These are phyloP conservation scores for Boletus coccyginus DNA, from an alignment of 768 basidiomycete species.

Conservation along the genomic window DNA sequence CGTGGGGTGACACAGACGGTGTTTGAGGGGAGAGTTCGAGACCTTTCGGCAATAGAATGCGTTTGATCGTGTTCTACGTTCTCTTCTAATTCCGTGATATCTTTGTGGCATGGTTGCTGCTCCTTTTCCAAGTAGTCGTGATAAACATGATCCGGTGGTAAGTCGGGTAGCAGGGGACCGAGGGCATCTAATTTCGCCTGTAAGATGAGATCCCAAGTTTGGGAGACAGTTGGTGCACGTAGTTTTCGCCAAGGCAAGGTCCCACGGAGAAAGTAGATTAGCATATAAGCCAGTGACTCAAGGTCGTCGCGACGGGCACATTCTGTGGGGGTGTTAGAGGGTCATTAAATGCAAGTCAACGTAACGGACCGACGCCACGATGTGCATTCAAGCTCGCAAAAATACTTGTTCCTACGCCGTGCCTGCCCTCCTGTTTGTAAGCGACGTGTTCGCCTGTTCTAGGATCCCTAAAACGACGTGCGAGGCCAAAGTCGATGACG, in stretches of 20 bases:
- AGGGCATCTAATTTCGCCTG: slow-evolving; percentile 69
- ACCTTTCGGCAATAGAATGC: slow-evolving; percentile 16
- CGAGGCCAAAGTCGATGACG: slow-evolving; percentile 87
- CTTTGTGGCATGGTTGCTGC: neutral
- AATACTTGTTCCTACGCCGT: slow-evolving; percentile 76
- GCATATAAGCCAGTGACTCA: slow-evolving; percentile 79
- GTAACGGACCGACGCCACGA: slow-evolving; percentile 62
- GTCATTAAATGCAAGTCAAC: neutral
- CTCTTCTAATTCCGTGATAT: slow-evolving; percentile 12
- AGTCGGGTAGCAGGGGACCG: slow-evolving; percentile 17
- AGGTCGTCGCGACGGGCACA: slow-evolving; percentile 77
- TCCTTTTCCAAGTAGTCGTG: slow-evolving; percentile 1
- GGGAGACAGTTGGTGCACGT: slow-evolving; percentile 59
- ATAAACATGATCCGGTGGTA: slow-evolving; percentile 12
- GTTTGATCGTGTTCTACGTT: slow-evolving; percentile 6
- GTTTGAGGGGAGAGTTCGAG: slow-evolving; percentile 10
- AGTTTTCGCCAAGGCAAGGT: slow-evolving; percentile 77
- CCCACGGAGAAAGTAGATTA: slow-evolving; percentile 77
- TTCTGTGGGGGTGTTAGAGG: slow-evolving; percentile 38
- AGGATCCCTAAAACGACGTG: slow-evolving; percentile 72
- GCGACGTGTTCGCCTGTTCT: slow-evolving; percentile 65
- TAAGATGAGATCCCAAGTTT: slow-evolving; percentile 76
- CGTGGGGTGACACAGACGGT: slow-evolving; percentile 6
- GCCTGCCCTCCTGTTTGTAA: slow-evolving; percentile 67
- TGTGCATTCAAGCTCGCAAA: slow-evolving; percentile 77